These are phyloP conservation scores for Myriosclerotinia scirpicola DNA, from an alignment of 2,329 filamentous ascomycete species.

Conservation along the genomic window DNA sequence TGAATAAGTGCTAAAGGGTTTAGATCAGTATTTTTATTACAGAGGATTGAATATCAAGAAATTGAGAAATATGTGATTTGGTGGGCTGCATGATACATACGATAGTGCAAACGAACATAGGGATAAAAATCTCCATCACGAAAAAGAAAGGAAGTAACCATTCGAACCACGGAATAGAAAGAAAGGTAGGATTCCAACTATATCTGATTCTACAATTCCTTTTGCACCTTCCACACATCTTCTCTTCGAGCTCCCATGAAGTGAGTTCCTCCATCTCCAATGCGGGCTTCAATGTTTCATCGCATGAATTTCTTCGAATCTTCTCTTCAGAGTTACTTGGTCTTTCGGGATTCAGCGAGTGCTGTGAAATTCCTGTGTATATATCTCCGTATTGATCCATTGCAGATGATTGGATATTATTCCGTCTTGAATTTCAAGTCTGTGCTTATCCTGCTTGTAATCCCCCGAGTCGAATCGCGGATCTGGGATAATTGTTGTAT, in stretches of 20 bases:
- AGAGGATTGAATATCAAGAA: too few relatives aligned
- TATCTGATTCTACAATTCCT: not conserved
- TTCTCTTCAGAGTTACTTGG: not conserved
- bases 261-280: not conserved
- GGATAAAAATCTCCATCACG: accelerated
- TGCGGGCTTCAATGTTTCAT: not conserved
- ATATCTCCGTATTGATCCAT: not conserved
- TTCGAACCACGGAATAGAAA: not conserved
- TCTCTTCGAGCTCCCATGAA: not conserved
- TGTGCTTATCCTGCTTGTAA: not conserved
- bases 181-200: not conserved
- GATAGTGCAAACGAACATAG: not conserved
- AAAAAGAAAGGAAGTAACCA: not conserved
- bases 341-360: not conserved
- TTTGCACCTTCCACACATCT: constrained; percentile 2
- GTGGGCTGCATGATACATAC: not conserved
- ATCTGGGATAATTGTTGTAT: not conserved
- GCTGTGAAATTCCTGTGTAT: too few relatives aligned
- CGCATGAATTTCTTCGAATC: not conserved
- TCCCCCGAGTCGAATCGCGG: not conserved
- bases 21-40: too few relatives aligned
- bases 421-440: not conserved
- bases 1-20: too few relatives aligned
- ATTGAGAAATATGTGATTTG: not conserved
- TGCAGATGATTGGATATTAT: not conserved